Percentiles rank a stretch among this genome's conserved stretches.
Evolutionary conservation across 2,329 filamentous ascomycete genomes (phyloP).

Genomic region (Monosporascus sp.): DNA sequence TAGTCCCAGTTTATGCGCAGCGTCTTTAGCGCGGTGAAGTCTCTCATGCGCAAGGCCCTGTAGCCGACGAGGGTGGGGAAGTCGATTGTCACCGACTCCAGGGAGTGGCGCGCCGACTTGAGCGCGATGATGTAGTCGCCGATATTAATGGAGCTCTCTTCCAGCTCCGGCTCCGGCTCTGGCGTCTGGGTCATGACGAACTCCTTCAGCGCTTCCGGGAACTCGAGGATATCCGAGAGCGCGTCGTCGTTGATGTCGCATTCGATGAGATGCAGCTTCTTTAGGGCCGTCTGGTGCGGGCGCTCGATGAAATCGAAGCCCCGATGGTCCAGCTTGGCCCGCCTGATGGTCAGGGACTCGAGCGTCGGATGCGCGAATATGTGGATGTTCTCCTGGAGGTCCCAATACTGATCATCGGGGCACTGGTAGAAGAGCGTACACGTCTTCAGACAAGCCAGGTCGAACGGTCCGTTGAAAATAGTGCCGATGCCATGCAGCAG

Average conservation of each 20-base stretch:
- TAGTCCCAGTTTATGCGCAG: slow-evolving; percentile 42
- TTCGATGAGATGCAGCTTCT: slow-evolving; percentile 39
- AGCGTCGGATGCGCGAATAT: slow-evolving; percentile 45
- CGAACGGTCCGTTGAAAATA: slow-evolving; percentile 45
- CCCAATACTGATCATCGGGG: slow-evolving; percentile 40
- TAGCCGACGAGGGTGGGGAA: slow-evolving; percentile 33
- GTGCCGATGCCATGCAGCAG: slow-evolving; percentile 41
- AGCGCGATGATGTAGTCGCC: slow-evolving; percentile 42
- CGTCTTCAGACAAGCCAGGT: slow-evolving; percentile 40
- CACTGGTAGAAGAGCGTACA: slow-evolving; percentile 44
- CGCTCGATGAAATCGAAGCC: slow-evolving; percentile 44
- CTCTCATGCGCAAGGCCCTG: slow-evolving; percentile 37
- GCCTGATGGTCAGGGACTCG: slow-evolving; percentile 37
- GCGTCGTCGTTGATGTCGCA: slow-evolving; percentile 45
- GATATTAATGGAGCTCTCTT: slow-evolving; percentile 42
- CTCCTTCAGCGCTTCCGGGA: slow-evolving; percentile 38
- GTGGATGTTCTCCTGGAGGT: slow-evolving; percentile 46
- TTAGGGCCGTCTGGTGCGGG: slow-evolving; percentile 39
- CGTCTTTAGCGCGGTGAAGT: slow-evolving; percentile 35
- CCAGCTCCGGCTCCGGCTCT: slow-evolving; percentile 34
- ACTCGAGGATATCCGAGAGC: slow-evolving; percentile 34
- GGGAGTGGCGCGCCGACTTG: slow-evolving; percentile 32
- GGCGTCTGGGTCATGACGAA: slow-evolving; percentile 42
- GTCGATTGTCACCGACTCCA: slow-evolving; percentile 41
- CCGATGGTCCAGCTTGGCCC: slow-evolving; percentile 40